phyloP scores from a whole-genome alignment of 2,329 filamentous ascomycete genomes.

The Plectosphaerella plurivora region DNA sequence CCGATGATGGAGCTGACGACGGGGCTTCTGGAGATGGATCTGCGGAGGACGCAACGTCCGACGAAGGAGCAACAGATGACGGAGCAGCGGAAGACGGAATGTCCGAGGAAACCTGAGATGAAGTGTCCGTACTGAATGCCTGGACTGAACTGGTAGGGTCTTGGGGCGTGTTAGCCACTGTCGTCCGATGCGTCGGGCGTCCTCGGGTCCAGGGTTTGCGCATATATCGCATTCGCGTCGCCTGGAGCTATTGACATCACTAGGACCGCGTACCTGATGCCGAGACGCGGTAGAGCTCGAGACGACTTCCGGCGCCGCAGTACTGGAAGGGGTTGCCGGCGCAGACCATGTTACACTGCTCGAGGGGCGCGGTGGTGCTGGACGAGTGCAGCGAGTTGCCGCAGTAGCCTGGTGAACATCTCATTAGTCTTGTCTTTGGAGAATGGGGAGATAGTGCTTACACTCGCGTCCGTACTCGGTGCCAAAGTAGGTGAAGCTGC shows the following conservation, averaged over 20 bases:
- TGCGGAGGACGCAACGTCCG: too few species aligned
- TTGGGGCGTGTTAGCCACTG: background rate
- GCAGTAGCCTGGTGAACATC: slow-evolving; percentile 25
- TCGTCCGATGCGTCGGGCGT: background rate
- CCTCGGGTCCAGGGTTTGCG: background rate
- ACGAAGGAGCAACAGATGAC: too few species aligned
- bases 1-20: too few species aligned
- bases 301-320: slow-evolving; percentile 30
- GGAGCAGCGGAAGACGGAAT: too few species aligned
- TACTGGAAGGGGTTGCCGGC: slow-evolving; percentile 29
- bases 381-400: slow-evolving; percentile 27
- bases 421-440: background rate
- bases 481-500: slow-evolving; percentile 30
- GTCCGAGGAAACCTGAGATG: background rate
- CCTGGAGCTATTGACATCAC: background rate
- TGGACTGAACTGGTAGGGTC: background rate
- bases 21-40: too few species aligned
- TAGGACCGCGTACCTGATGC: background rate
- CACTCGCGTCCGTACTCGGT: slow-evolving; percentile 34
- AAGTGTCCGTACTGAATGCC: background rate
- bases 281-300: slow-evolving; percentile 27
- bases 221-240: background rate
- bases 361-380: slow-evolving; percentile 23
- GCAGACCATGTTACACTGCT: slow-evolving; percentile 33
- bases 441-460: slow-evolving; percentile 3